Base-by-base conservation (phyloP, 306 rosid genomes). In the Begonia masoniana region DNA sequence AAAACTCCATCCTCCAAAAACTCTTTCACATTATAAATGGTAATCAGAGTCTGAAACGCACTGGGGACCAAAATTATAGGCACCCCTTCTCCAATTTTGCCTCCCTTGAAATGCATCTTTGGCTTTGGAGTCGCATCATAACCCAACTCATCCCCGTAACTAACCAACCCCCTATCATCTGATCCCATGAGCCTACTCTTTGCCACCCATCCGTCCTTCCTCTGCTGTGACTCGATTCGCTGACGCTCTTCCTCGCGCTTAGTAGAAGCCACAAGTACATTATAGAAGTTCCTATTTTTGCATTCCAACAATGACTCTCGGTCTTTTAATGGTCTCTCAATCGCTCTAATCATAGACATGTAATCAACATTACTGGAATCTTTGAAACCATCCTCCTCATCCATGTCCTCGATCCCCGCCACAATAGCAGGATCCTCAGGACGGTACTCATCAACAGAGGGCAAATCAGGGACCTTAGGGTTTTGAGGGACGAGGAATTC, bases 221-320 rank as follows among this genome's bases (percentile, higher is more conserved):
- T 66, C 87, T 86, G 96, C 13, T 86, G 96, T 12, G 96, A 92
- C 26, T 92, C 99, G 7, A 75, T 54, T 26, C 95, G 62, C 75
- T 86, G 93, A 15, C 99, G 76, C 52, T 92, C 96, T 72, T 86
- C 96, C 54, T 92, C 99, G 12, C 99, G 82, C 76, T 81, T 83
- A 15, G 94, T 81, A 51, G 99, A 89, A 5, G 83, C 64, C 15
- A 80, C 77, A 36, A 92, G 59, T 2, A 92, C 87, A 24, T 69
- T 58, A 56, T 81, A 87, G 54, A 92, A 86, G 55, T 92, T 94
- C 46, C 88, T 76, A 43, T 84, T 80, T 64, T 79, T 92, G 19
- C 96, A 86, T 59, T 92, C 96, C 57, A 92, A 61, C 51, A 92
- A 62, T 9, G 80, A 75, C 46, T 86, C 88, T 1, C 96, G 70